Conservation (phyloP, 1,284 basidiomycete genomes). For the Fomitopsis schrenkii region DNA sequence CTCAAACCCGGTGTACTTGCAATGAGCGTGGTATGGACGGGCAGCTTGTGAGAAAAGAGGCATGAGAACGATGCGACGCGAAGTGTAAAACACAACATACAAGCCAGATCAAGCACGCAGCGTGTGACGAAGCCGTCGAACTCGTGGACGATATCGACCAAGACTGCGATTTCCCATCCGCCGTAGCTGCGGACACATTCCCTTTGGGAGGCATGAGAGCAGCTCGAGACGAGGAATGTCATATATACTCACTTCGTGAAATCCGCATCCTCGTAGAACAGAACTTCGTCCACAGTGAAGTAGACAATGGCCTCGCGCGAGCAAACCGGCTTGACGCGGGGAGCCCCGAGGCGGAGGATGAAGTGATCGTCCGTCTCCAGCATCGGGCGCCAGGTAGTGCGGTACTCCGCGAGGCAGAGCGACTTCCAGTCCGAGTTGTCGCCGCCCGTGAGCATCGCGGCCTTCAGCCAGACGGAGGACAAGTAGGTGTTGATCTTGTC, state of each 20-base stretch:
- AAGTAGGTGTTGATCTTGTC: constrained; percentile 30
- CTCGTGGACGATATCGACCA: constrained; percentile 24
- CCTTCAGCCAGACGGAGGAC: constrained; percentile 28
- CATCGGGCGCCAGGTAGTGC: constrained; percentile 16
- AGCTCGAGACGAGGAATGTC: background rate
- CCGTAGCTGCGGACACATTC: constrained; percentile 9
- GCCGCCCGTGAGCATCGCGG: constrained; percentile 21
- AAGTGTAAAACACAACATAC: too few relatives aligned
- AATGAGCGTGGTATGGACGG: constrained; percentile 24
- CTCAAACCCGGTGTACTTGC: constrained; percentile 18
- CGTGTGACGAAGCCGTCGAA: constrained; percentile 18
- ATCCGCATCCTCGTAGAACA: constrained; percentile 21
- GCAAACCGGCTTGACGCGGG: constrained; percentile 27
- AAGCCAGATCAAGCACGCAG: constrained; percentile 21
- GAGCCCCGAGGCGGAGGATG: constrained; percentile 25
- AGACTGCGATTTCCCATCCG: constrained; percentile 28
- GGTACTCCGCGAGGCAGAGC: constrained; percentile 25
- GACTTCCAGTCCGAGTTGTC: constrained; percentile 11
- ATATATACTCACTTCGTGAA: constrained; percentile 19
- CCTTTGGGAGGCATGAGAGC: constrained; percentile 5
- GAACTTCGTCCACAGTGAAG: constrained; percentile 26
- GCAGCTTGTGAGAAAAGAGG: constrained; percentile 15
- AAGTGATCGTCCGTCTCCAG: constrained; percentile 18
- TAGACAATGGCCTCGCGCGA: constrained; percentile 28
- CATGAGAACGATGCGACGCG: background rate